These are phyloP conservation scores for Xylaria sp. DNA, from an alignment of 2,329 filamentous ascomycete species.

Conservation along the genomic window DNA sequence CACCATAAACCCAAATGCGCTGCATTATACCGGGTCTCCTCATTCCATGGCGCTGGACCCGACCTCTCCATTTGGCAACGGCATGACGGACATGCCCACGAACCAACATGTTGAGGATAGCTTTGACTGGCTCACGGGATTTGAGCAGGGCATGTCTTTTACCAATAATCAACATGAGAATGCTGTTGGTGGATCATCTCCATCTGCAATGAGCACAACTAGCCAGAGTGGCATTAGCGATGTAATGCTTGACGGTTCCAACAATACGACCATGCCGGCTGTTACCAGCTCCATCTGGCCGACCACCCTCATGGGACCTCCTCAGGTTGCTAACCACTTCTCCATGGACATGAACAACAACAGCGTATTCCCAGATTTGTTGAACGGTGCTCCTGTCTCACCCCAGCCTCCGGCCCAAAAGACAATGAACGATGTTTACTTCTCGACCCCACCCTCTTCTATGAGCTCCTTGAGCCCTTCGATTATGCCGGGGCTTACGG, in stretches of 20 bases:
- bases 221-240: constrained; percentile 94
- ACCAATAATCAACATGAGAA: constrained; percentile 74
- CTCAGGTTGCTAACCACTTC: constrained; percentile 75
- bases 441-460: constrained; percentile 80
- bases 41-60: constrained; percentile 72
- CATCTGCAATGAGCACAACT: constrained; percentile 93
- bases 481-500: constrained; percentile 72
- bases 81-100: constrained; percentile 67
- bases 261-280: constrained; percentile 66
- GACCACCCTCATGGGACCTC: constrained; percentile 74
- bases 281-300: constrained; percentile 74
- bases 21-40: constrained; percentile 87
- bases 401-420: constrained; percentile 80
- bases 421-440: constrained; percentile 77
- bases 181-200: constrained; percentile 91
- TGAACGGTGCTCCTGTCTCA: constrained; percentile 77
- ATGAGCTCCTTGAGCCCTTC: constrained; percentile 79
- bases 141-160: constrained; percentile 81
- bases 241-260: constrained; percentile 85
- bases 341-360: constrained; percentile 78
- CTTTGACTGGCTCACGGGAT: constrained; percentile 84
- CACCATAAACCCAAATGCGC: constrained; percentile 76
- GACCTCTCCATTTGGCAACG: constrained; percentile 68
- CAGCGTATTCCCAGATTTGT: constrained; percentile 80
- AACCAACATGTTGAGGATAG: constrained; percentile 76